These are phyloP conservation scores for Arabidopsis arenosa DNA, from an alignment of 345 rosid genomes.

Conservation along the genomic window DNA sequence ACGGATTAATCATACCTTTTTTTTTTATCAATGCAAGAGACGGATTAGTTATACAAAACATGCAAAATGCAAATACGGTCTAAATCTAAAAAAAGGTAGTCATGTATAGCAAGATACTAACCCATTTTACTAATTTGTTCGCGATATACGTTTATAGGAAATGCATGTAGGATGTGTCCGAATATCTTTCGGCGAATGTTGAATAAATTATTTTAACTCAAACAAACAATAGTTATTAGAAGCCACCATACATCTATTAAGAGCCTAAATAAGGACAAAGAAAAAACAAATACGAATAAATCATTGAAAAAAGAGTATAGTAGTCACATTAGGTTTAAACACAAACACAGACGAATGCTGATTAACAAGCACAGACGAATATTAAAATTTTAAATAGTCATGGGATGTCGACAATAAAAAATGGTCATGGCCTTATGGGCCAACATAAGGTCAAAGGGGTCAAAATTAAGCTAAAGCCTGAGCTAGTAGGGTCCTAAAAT, in stretches of 20 bases:
- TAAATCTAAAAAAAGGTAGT: too few relatives aligned
- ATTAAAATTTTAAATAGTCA: conserved; percentile 1
- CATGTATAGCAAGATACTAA: too few relatives aligned
- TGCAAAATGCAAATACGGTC: too few relatives aligned
- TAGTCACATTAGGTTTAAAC: conserved; percentile 5
- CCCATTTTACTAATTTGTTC: neutral
- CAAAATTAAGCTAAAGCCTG: conserved; percentile 33
- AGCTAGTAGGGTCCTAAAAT: conserved; percentile 35
- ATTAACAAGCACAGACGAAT: neutral
- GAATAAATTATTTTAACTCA: too few relatives aligned
- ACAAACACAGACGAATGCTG: conserved; percentile 20
- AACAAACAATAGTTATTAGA: too few relatives aligned
- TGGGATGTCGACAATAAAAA: conserved; percentile 23
- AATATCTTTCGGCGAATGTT: neutral
- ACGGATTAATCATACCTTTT: too few relatives aligned
- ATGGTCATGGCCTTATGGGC: conserved; percentile 22
- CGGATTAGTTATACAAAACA: too few relatives aligned
- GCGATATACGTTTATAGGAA: too few relatives aligned
- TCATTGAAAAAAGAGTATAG: neutral
- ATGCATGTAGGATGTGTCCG: neutral
- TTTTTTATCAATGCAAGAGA: too few relatives aligned
- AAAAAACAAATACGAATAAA: too few relatives aligned
- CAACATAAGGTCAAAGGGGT: conserved; percentile 34
- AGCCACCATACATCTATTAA: neutral
- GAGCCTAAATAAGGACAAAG: neutral